Conservation (phyloP, 495 filamentous ascomycete genomes). For the Stereocaulon alpinum region DNA sequence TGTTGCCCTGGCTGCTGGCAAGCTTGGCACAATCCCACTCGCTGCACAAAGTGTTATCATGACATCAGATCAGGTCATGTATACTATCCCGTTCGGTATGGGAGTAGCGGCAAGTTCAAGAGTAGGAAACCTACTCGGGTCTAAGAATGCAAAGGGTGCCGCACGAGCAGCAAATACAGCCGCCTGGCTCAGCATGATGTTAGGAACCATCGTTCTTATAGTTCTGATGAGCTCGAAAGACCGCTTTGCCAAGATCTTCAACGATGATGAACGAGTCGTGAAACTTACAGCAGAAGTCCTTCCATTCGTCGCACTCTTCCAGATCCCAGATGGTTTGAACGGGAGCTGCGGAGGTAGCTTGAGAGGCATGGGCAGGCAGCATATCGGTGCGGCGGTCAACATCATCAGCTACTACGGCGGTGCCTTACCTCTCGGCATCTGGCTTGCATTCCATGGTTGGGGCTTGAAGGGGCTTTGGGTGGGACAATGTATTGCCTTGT, state of each 20-base stretch:
- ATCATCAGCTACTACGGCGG: conserved; percentile 81
- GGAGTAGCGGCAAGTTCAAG: conserved; percentile 74
- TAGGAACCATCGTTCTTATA: conserved; percentile 59
- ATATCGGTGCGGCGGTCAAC: conserved; percentile 83
- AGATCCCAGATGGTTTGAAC: conserved; percentile 85
- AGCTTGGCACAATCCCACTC: conserved; percentile 70
- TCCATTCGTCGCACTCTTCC: conserved; percentile 86
- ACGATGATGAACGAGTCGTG: conserved; percentile 67
- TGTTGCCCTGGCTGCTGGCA: conserved; percentile 79
- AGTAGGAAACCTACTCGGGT: conserved; percentile 75
- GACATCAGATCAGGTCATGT: conserved; percentile 88
- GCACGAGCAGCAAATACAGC: conserved; percentile 66
- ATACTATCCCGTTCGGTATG: conserved; percentile 85
- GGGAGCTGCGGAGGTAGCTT: conserved; percentile 75
- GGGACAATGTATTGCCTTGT: conserved; percentile 82
- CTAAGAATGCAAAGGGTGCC: conserved; percentile 56
- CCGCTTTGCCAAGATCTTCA: conserved; percentile 75
- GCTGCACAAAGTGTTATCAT: conserved; percentile 90
- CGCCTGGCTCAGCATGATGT: conserved; percentile 59
- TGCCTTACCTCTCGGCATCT: conserved; percentile 75
- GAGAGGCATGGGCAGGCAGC: conserved; percentile 79
- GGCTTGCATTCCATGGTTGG: conserved; percentile 83
- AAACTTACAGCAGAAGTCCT: conserved; percentile 69
- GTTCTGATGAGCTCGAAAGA: conserved; percentile 65
- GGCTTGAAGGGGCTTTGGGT: conserved; percentile 77